Evolutionary conservation across 2,329 filamentous ascomycete species (phyloP).

Genomic region (Aschersonia sp.): DNA sequence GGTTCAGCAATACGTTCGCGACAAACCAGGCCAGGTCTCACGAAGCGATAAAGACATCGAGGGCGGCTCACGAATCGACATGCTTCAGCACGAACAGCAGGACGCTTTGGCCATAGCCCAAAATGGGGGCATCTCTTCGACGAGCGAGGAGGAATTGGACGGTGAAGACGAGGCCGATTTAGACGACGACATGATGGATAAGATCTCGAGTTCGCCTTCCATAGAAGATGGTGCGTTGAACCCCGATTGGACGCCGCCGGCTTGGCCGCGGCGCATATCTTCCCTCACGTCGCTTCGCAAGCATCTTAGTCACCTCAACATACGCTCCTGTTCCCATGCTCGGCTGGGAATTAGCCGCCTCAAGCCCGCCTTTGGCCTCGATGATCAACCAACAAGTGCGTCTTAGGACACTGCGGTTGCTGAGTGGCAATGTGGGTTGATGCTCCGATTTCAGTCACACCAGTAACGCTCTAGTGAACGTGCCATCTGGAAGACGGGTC

Average conservation of each 20-base stretch:
- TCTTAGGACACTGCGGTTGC: conserved; percentile 2
- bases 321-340: conserved; percentile 19
- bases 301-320: conserved; percentile 14
- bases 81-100: conserved; percentile 25
- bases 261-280: conserved; percentile 29
- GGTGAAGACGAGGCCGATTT: conserved; percentile 51
- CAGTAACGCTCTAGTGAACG: conserved; percentile 23
- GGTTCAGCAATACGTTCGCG: conserved; percentile 29
- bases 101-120: conserved; percentile 46
- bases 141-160: conserved; percentile 49
- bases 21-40: conserved; percentile 19
- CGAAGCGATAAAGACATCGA: conserved; percentile 5
- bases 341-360: conserved; percentile 11
- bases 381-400: conserved; percentile 9
- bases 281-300: conserved; percentile 21
- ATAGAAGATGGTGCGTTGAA: conserved; percentile 94
- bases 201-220: conserved; percentile 95
- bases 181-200: conserved; percentile 93
- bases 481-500: conserved; percentile 6
- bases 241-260: conserved; percentile 19
- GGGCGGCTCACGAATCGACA: conserved; percentile 15
- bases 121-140: conserved; percentile 39
- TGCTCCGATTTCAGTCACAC: conserved; percentile 18
- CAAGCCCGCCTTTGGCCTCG: conserved; percentile 16
- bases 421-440: conserved; percentile 7